These are phyloP conservation scores for Clausena lansium DNA, from an alignment of 345 rosid species.

Conservation along the genomic window DNA sequence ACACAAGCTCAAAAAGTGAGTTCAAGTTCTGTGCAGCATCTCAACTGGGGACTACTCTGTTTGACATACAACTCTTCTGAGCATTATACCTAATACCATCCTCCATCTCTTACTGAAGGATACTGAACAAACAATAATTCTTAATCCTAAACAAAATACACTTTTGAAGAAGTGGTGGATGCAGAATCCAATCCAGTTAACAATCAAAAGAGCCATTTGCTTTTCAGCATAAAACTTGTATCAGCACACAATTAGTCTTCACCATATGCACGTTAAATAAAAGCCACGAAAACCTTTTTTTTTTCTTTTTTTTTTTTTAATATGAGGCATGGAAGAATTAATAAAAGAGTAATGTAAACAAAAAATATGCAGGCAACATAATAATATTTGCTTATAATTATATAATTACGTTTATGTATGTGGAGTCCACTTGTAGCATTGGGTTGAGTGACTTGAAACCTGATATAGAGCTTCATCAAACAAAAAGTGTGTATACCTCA, in stretches of 20 bases:
- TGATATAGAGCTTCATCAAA: not conserved
- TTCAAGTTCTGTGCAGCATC: not conserved
- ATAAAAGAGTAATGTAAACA: not conserved
- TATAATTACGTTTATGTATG: not conserved
- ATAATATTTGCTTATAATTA: not conserved
- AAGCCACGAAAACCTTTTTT: not conserved
- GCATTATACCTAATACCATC: not conserved
- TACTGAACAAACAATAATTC: not conserved
- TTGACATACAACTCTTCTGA: not conserved
- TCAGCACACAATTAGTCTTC: not conserved
- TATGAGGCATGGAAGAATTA: not conserved
- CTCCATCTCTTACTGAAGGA: not conserved
- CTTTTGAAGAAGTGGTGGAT: not conserved
- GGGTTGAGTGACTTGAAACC: not conserved
- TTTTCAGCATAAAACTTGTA: not conserved
- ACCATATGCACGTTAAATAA: not conserved
- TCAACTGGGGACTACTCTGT: not conserved
- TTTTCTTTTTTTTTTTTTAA: too few relatives aligned
- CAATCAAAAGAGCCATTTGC: not conserved
- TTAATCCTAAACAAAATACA: not conserved
- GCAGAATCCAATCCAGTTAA: not conserved
- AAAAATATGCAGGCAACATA: not conserved
- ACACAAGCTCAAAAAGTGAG: not conserved
- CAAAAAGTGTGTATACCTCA: not conserved
- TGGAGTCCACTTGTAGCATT: not conserved